Evolutionary conservation across 805 yeast species (phyloP).

Genomic region (Pichia gijzeniarum): DNA sequence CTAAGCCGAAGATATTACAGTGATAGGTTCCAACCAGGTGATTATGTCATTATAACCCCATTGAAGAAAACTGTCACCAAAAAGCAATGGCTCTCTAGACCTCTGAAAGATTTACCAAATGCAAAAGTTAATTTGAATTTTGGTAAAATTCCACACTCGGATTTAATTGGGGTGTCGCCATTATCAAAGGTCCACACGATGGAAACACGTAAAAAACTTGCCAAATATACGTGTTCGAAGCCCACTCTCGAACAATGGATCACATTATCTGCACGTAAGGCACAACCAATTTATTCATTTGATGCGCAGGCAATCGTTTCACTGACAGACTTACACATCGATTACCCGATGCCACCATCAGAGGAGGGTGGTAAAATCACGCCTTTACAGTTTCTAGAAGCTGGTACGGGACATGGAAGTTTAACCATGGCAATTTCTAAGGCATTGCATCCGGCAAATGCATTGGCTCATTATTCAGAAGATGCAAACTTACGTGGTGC

Average conservation of each 20-base stretch:
- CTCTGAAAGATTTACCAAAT: slow-evolving; percentile 17
- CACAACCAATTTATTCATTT: slow-evolving; percentile 45
- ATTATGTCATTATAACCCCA: slow-evolving; percentile 27
- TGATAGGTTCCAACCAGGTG: slow-evolving; percentile 20
- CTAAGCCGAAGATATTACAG: slow-evolving; percentile 1
- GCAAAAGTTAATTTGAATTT: slow-evolving; percentile 17
- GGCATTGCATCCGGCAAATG: slow-evolving; percentile 40
- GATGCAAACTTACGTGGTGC: slow-evolving; percentile 33
- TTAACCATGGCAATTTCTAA: slow-evolving; percentile 38
- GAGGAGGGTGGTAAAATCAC: slow-evolving; percentile 11
- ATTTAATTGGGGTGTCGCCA: slow-evolving; percentile 34
- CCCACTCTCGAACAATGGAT: slow-evolving; percentile 46
- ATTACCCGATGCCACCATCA: slow-evolving; percentile 14
- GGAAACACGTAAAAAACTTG: slow-evolving; percentile 12
- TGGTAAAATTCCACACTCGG: slow-evolving; percentile 31
- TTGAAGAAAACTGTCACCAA: slow-evolving; percentile 20
- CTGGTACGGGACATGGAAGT: slow-evolving; percentile 54
- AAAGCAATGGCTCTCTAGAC: slow-evolving; percentile 28
- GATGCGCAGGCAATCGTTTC: slow-evolving; percentile 44
- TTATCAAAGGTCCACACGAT: slow-evolving; percentile 25
- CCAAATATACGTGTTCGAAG: slow-evolving; percentile 30
- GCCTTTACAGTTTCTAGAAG: slow-evolving; percentile 41
- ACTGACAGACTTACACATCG: slow-evolving; percentile 41
- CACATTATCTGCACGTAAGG: slow-evolving; percentile 34
- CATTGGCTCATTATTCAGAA: slow-evolving; percentile 19